Percentiles rank a stretch among this genome's conserved stretches.
phyloP scores from a whole-genome alignment of 23 red algal species.

The Gracilariopsis chorda region DNA sequence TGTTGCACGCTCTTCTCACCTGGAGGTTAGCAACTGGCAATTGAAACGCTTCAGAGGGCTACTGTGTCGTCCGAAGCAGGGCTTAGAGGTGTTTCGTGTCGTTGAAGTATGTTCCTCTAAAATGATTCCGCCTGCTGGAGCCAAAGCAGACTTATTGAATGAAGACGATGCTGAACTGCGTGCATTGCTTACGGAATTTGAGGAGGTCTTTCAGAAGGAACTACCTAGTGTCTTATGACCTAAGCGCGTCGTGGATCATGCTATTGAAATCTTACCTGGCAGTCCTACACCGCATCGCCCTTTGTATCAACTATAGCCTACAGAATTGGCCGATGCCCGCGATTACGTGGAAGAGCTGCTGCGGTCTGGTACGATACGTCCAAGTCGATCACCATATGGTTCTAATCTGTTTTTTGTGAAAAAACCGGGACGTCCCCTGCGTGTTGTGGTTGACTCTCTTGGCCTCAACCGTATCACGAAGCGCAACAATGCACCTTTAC shows the following conservation, averaged over 20 bases:
- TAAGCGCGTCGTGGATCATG: not conserved
- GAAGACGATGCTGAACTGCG: not conserved
- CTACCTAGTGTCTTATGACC: not conserved
- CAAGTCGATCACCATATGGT: not conserved
- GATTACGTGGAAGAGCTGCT: not conserved
- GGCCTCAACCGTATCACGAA: not conserved
- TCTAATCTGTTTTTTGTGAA: not conserved
- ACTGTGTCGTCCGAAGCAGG: not conserved
- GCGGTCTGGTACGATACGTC: not conserved
- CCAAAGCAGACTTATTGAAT: not conserved
- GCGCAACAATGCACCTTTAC: not conserved
- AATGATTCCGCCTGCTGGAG: not conserved
- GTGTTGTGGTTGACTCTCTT: not conserved
- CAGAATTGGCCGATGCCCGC: not conserved
- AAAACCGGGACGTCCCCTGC: not conserved
- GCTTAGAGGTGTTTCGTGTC: not conserved
- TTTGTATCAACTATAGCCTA: not conserved
- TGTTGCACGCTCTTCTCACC: not conserved
- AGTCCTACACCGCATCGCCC: not conserved
- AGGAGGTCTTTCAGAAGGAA: not conserved
- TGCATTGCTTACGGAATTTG: not conserved
- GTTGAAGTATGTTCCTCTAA: not conserved
- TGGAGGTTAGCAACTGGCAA: not conserved
- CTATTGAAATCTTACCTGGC: not conserved
- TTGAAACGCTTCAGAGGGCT: not conserved